Base-by-base conservation (phyloP, 495 filamentous ascomycete genomes). In the Hypoxylon perforatum region DNA sequence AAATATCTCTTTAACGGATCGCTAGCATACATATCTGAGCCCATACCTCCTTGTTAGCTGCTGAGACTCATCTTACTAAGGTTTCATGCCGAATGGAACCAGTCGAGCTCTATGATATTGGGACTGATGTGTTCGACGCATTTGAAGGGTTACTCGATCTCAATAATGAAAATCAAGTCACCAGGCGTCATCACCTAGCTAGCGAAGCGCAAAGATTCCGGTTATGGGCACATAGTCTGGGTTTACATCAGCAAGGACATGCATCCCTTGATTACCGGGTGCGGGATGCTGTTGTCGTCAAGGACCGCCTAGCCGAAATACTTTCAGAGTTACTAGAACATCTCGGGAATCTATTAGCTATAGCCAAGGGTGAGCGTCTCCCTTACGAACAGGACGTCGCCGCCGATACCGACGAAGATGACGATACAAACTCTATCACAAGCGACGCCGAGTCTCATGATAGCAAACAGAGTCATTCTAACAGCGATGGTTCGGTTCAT, bases 261-360 rank as follows among this genome's bases (percentile, higher is more conserved):
- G 56, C 61, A 17, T 64, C 61, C 1, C 61, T 70, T 7, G 66
- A 70, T 41, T 70, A 70, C 47, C 42, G 61, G 14, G 61, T 70
- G 22, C 41, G 66, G 11, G 66, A 70, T 52, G 56, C 56, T 6
- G 17, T 15, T 6, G 17, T 61, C 9, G 23, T 70, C 11, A 70
- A 51, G 17, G 8, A 47, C 6, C 14, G 42, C 15, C n/a, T 58
- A 5, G 23, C 28, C 17, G n/a, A 22, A 22, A 22, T 36, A 15
- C 44, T 36, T 21, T 21, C 6, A 36, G 55, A 14, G n/a, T 48
- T 72, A 66, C 4, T 4, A 30, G 46, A 1, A 14, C 46, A 49
- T n/a, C 25, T 49, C 15, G 22, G 17, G 2, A 49, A 49, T 14
- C 33, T 49, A n/a, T 49, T 49, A 8, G 46, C 22, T 14, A 49